phyloP scores from a whole-genome alignment of 1,139 yeast species.

The Suhomyces chickasaworum region DNA sequence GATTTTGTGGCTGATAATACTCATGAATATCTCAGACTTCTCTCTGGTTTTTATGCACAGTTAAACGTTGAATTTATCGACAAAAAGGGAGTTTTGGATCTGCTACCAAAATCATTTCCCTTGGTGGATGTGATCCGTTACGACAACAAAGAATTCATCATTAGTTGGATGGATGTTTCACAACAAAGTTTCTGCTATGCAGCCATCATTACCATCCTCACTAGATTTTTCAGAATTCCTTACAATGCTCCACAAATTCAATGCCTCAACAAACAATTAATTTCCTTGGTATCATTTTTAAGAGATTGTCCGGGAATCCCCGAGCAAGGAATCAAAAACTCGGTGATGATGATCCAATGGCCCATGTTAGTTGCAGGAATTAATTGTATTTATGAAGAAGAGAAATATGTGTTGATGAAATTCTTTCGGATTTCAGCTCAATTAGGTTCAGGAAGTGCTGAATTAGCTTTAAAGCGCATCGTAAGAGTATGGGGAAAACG shows the following conservation, averaged over 20 bases:
- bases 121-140: slow-evolving; percentile 17
- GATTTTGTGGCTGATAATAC: slow-evolving; percentile 15
- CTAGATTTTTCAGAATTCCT: slow-evolving; percentile 18
- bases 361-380: slow-evolving; percentile 25
- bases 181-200: slow-evolving; percentile 22
- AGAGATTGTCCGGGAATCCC: slow-evolving; percentile 15
- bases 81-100: slow-evolving; percentile 12
- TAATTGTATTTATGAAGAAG: slow-evolving; percentile 17
- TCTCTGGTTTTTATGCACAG: slow-evolving; percentile 16
- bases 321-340: slow-evolving; percentile 14
- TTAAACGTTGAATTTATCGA: slow-evolving; percentile 13
- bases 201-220: slow-evolving; percentile 19
- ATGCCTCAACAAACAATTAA: slow-evolving; percentile 15
- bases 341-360: slow-evolving; percentile 25
- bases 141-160: slow-evolving; percentile 11
- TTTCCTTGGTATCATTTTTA: slow-evolving; percentile 16
- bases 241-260: slow-evolving; percentile 21
- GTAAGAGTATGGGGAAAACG: slow-evolving; percentile 19
- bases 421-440: slow-evolving; percentile 18
- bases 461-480: slow-evolving; percentile 18
- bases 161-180: slow-evolving; percentile 24
- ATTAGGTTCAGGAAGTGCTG: slow-evolving; percentile 24
- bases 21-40: slow-evolving; percentile 19
- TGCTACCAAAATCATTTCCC: slow-evolving; percentile 12
- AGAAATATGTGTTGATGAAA: slow-evolving; percentile 17